Conservation (phyloP, 257 asterid genomes). For the Solanum lycopersicoides region DNA sequence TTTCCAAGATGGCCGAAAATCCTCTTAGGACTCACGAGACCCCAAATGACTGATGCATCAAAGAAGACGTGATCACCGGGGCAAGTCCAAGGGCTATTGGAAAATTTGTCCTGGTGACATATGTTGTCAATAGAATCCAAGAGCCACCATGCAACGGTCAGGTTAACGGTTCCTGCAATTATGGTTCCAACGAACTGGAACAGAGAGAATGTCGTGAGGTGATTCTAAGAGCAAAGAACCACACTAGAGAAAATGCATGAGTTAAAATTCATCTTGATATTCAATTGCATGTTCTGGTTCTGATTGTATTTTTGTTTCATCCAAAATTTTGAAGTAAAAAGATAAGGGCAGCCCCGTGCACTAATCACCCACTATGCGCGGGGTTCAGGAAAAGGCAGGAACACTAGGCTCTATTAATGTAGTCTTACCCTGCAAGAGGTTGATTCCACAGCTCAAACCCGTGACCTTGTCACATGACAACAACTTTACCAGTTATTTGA, state of each 20-base stretch:
- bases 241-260: not conserved
- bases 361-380: not conserved
- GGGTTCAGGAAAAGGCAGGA: not conserved
- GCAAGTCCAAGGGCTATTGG: slow-evolving; percentile 73
- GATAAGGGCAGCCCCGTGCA: not conserved
- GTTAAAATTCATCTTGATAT: not conserved
- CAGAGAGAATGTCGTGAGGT: not conserved
- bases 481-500: not conserved
- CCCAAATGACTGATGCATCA: slow-evolving; percentile 78
- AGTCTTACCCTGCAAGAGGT: not conserved
- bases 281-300: not conserved
- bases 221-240: not conserved
- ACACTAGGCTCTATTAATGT: not conserved
- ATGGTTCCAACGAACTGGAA: slow-evolving; percentile 36
- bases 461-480: not conserved
- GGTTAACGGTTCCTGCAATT: slow-evolving; percentile 33
- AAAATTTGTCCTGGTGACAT: slow-evolving; percentile 21
- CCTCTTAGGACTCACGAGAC: slow-evolving; percentile 49
- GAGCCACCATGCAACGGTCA: slow-evolving; percentile 39
- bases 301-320: not conserved
- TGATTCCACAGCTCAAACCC: not conserved
- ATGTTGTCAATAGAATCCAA: slow-evolving; percentile 18
- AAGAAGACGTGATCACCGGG: slow-evolving; percentile 52
- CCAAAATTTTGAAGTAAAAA: not conserved
- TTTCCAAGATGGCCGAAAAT: slow-evolving; percentile 52